Evolutionary conservation across 352 stramenopile genomes (phyloP).

Genomic region (Globisporangium carolinianum): DNA sequence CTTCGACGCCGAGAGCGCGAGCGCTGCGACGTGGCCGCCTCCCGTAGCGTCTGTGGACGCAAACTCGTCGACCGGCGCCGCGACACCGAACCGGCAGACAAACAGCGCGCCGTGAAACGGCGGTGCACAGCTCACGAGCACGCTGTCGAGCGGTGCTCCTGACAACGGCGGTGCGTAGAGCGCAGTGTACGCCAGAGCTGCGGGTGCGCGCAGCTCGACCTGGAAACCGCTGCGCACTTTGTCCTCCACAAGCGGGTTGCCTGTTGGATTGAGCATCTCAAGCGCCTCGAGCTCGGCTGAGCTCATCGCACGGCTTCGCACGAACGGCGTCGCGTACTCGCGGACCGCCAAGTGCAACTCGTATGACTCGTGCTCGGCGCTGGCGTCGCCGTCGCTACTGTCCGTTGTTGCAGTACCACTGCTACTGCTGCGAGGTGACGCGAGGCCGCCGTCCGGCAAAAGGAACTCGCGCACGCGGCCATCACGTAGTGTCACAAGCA

Average conservation of each 20-base stretch:
- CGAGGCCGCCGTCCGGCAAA: constrained; percentile 27
- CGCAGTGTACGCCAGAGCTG: constrained; percentile 27
- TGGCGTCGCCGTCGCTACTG: constrained; percentile 9
- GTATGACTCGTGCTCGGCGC: constrained; percentile 35
- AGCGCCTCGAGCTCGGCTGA: constrained; percentile 43
- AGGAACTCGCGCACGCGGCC: constrained; percentile 66
- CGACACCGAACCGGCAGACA: constrained; percentile 22
- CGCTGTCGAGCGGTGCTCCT: constrained; percentile 17
- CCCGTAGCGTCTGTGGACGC: constrained; percentile 22
- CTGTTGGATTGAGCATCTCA: constrained; percentile 30
- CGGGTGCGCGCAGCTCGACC: constrained; percentile 19
- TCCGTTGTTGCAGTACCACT: neutral
- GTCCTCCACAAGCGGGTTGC: constrained; percentile 35
- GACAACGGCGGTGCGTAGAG: constrained; percentile 17
- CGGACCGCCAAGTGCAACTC: constrained; percentile 39
- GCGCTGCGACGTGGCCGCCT: constrained; percentile 22
- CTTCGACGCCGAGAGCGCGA: constrained; percentile 39
- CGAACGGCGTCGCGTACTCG: constrained; percentile 27
- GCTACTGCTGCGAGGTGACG: neutral
- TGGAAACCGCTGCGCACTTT: constrained; percentile 46
- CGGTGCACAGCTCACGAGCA: constrained; percentile 42
- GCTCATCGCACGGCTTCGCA: constrained; percentile 41
- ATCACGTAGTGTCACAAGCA: constrained; percentile 58
- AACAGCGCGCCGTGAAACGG: constrained; percentile 30
- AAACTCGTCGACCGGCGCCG: constrained; percentile 29